A percentile compares a stretch with the other conserved stretches of the same genome.
These are phyloP conservation scores for Kernera saxatilis DNA, from an alignment of 345 rosid species.

Conservation along the genomic window DNA sequence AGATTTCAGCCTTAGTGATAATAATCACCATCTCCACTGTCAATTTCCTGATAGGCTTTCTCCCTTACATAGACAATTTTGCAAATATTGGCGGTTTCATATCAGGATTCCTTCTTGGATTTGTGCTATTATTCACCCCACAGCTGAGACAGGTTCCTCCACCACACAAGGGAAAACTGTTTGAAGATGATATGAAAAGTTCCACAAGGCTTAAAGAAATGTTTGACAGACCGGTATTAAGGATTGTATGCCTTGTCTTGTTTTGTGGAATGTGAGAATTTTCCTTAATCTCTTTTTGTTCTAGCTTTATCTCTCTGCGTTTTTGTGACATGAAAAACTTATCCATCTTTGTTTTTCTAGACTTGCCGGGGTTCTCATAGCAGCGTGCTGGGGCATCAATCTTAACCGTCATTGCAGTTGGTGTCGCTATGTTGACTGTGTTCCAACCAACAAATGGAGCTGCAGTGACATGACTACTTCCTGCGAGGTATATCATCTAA, in stretches of 20 bases:
- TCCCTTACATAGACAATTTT: constrained; percentile 66
- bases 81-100: constrained; percentile 72
- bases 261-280: constrained; percentile 56
- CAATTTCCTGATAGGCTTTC: constrained; percentile 66
- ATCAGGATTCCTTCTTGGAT: constrained; percentile 74
- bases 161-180: constrained; percentile 43
- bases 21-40: constrained; percentile 39
- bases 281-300: neutral
- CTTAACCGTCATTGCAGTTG: constrained; percentile 58
- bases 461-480: constrained; percentile 58
- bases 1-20: constrained; percentile 54
- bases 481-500: constrained; percentile 51
- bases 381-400: constrained; percentile 44
- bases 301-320: neutral
- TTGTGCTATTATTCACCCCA: constrained; percentile 59
- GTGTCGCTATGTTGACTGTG: constrained; percentile 67
- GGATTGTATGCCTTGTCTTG: constrained; percentile 50
- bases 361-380: constrained; percentile 44
- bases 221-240: constrained; percentile 63
- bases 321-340: neutral
- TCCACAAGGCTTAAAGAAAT: constrained; percentile 47
- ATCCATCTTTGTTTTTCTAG: constrained; percentile 27
- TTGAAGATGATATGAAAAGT: constrained; percentile 39
- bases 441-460: constrained; percentile 65
- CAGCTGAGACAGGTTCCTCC: constrained; percentile 38